Evolutionary conservation across 129 eudicot genomes (phyloP).

Genomic region (Chrysanthemum makinoi): DNA sequence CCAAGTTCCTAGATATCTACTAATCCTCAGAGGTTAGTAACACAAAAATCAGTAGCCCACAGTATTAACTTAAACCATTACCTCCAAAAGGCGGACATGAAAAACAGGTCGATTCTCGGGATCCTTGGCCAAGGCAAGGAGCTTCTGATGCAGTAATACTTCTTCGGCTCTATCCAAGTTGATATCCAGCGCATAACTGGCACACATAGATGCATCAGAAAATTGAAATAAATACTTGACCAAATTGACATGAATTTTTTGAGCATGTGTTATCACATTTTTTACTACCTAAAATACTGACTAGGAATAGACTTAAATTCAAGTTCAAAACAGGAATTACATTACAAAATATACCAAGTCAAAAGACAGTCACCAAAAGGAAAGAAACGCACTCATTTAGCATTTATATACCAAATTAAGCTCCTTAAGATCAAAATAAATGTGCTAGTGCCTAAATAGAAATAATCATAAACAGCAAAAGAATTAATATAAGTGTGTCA

Average conservation of each 20-base stretch:
- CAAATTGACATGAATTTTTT: slow-evolving; percentile 1
- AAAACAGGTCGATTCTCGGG: slow-evolving; percentile 72
- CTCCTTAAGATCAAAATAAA: slow-evolving; percentile 6
- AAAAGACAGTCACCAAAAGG: slow-evolving; percentile 14
- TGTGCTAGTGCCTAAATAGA: slow-evolving; percentile 11
- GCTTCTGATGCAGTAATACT: slow-evolving; percentile 76
- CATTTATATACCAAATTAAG: slow-evolving; percentile 8
- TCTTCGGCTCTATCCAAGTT: slow-evolving; percentile 86
- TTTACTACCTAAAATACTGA: background rate
- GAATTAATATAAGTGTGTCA: background rate
- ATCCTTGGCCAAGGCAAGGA: slow-evolving; percentile 74
- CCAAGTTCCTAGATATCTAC: too few relatives aligned
- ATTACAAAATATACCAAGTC: background rate
- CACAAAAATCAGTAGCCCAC: slow-evolving; percentile 4
- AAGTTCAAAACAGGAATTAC: slow-evolving; percentile 11
- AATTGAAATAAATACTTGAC: background rate
- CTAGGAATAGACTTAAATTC: slow-evolving; percentile 1
- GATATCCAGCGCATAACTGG: slow-evolving; percentile 85
- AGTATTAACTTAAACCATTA: slow-evolving; percentile 25
- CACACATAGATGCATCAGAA: slow-evolving; percentile 22
- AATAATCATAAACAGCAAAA: background rate
- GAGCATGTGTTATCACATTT: slow-evolving; percentile 11
- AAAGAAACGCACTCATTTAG: slow-evolving; percentile 14
- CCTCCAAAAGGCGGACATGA: slow-evolving; percentile 85
- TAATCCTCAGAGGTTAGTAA: slow-evolving; percentile 12